Base-by-base conservation (phyloP, 352 stramenopile genomes). In the Phytophthora syringae region DNA sequence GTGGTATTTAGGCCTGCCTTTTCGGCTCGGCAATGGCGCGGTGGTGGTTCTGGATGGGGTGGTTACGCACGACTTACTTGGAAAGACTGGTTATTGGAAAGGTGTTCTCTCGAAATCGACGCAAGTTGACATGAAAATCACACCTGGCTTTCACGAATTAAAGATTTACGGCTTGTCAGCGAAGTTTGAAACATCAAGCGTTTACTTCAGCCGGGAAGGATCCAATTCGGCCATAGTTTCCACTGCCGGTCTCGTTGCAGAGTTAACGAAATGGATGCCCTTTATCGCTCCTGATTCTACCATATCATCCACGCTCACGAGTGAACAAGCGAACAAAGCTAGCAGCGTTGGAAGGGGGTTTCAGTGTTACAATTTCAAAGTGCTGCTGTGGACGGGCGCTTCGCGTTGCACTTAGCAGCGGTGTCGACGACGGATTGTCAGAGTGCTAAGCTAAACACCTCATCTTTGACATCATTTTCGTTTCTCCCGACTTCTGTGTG, bases 1-100 rank as follows among this genome's bases (percentile, higher is more conserved):
- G 36, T 89, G 78, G 78, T 85, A 76, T 25, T 56, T 89, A 2
- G 80, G 80, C 5, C 54, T 89, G 9, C 80, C 80, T 13, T 84
- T 88, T 47, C 80, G 80, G n/a, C 58, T 56, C 25, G 78, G 80
- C 2, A 76, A 76, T 45, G 80, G 78, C 20, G 76, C 68, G 34
- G 54, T 85, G 0, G 27, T 88, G 27, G 50, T 72, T 18, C 54
- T 89, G 3, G 80, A 89, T 51, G 80, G 80, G 3, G 47, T 72
- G 20, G 36, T 89, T 34, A 48, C 83, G 7, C 74, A 81, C 37
- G 80, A 89, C 2, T 82, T 81, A 21, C 60, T 77, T 22, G 78
- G 76, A 0, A 65, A 70, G 13, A 64, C 60, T 15, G 59, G 63
- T 12, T 85, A 81, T 52, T 89, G 80, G 78, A 73, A 67, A 34